Evolutionary conservation across 345 rosid genomes (phyloP), one percentile per base, ranked within the genome.

Genomic region (Eucalyptus curtisii): DNA sequence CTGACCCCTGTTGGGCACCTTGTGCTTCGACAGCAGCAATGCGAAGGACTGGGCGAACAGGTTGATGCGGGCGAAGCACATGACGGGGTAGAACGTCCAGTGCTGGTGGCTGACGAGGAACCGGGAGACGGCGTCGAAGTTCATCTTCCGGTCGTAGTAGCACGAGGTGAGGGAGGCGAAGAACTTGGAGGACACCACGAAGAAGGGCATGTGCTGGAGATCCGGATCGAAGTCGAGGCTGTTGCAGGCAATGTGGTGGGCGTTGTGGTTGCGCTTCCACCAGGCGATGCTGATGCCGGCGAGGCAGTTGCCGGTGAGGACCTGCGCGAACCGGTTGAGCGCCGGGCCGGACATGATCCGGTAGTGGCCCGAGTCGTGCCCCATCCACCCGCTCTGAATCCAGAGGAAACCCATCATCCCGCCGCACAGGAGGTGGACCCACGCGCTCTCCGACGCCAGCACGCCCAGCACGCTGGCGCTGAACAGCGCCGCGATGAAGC

Each of bases 241-340:
- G 86, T 97, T 97, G 90, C 96, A 94, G 61, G 99, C 93, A 45
- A 97, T 90, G 88, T 97, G 99, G 55, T 97, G 99, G 12, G 96
- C 98, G 48, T 97, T 97, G 64, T 97, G 99, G n/a, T 98, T 97
- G 98, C 99, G 96, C 71, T 97, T 97, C 99, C 99, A 97, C 99
- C 99, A 97, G 86, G 81, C 96, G 88, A 95, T 94, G 89, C 96
- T 93, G 59, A 93, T 92, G 82, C 97, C 98, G 7, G 98, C 92
- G 76, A 96, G 93, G 88, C 98, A 96, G 89, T 96, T 96, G 44
- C 98, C 97, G 15, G 92, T 88, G 81, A 96, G 87, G 88, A 96
- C 40, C 94, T 96, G 97, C 19, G 87, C 89, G 7, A 93, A 49
- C 9, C 95, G 91, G 68, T 94, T 95, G 45, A 89, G 22, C 49